Percentiles rank a stretch among this genome's conserved stretches.
Conservation (phyloP, 164 flowering plant species). For the Tetracentron sinense region DNA sequence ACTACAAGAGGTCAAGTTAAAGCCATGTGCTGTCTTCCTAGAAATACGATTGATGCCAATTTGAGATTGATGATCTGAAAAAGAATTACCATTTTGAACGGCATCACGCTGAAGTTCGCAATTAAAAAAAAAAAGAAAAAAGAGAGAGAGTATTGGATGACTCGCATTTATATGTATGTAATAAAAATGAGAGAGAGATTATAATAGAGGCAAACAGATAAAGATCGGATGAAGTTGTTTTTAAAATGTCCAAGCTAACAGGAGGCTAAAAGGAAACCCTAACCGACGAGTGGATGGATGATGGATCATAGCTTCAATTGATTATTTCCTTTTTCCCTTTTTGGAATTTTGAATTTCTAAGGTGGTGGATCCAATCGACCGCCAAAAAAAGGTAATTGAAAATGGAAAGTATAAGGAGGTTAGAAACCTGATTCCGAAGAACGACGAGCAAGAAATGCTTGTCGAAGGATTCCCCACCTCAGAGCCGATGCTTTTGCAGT, state of each 20-base stretch:
- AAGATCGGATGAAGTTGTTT: too few relatives aligned
- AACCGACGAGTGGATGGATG: too few relatives aligned
- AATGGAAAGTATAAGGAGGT: constrained; percentile 4
- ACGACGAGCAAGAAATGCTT: constrained; percentile 40
- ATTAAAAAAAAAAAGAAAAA: too few relatives aligned
- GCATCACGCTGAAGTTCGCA: too few relatives aligned
- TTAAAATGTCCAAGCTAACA: too few relatives aligned
- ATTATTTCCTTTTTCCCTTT: too few relatives aligned
- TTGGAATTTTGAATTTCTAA: constrained; percentile 1
- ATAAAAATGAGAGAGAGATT: too few relatives aligned
- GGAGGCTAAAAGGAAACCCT: too few relatives aligned
- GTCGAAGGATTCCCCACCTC: constrained; percentile 77
- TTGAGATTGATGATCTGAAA: constrained; percentile 28
- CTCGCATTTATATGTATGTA: too few relatives aligned
- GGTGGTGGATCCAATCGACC: not conserved
- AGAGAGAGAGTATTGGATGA: too few relatives aligned
- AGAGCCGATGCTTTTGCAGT: constrained; percentile 42
- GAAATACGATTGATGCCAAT: constrained; percentile 38
- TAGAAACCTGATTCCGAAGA: constrained; percentile 16
- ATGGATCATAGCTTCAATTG: too few relatives aligned
- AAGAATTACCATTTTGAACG: not conserved
- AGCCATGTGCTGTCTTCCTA: constrained; percentile 49
- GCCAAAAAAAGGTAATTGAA: not conserved
- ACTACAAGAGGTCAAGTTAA: constrained; percentile 55
- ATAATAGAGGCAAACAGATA: too few relatives aligned